Evolutionary conservation across 345 rosid species (phyloP).

Genomic region (Rhodomyrtus tomentosa): DNA sequence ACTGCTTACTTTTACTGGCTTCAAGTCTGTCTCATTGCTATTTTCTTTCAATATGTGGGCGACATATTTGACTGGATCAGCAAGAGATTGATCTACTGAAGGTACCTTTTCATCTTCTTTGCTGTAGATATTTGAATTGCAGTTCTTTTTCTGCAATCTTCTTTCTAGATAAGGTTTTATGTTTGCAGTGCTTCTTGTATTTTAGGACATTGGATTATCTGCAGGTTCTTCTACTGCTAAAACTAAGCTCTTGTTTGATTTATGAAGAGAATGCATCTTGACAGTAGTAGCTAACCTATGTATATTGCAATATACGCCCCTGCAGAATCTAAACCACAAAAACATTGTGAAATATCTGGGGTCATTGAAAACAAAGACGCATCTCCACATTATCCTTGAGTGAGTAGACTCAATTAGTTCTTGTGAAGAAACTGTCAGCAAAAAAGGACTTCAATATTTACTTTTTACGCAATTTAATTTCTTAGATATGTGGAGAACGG

Average conservation of each 20-base stretch:
- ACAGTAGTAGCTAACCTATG: neutral
- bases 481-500: conserved; percentile 96
- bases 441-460: neutral
- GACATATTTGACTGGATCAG: conserved; percentile 38
- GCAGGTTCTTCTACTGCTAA: neutral
- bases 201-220: neutral
- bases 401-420: conserved; percentile 31
- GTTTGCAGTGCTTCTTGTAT: neutral
- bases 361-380: conserved; percentile 79
- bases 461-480: conserved; percentile 3
- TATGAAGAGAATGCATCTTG: neutral
- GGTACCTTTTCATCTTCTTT: conserved; percentile 27
- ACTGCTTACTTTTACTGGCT: conserved; percentile 13
- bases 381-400: conserved; percentile 98
- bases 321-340: conserved; percentile 93
- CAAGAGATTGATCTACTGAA: conserved; percentile 98
- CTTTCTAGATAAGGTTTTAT: neutral
- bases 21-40: conserved; percentile 5
- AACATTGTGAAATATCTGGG: conserved; percentile 99
- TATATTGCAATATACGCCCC: neutral
- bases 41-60: conserved; percentile 8
- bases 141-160: neutral
- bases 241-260: neutral
- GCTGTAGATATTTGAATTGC: neutral
- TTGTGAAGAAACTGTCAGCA: neutral